Base-by-base conservation (phyloP, 257 asterid genomes). In the Jaltomata sinuosa region DNA sequence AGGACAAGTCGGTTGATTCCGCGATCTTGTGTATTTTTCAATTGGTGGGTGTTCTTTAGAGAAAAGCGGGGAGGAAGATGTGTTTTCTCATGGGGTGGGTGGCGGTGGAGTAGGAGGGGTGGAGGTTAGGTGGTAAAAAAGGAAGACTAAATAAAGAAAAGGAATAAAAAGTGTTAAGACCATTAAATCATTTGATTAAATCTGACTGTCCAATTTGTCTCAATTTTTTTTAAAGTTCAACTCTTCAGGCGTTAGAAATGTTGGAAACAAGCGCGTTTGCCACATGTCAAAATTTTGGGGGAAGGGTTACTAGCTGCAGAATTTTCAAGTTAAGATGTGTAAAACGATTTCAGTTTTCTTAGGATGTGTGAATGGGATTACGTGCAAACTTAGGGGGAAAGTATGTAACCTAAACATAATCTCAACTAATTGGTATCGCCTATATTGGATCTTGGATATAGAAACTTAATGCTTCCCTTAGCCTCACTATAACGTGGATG, bases 1-100 rank as follows among this genome's bases (percentile, higher is more conserved):
- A 88, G 91, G 15, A 93, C 32, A 1, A 96, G 89, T 36, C 92
- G 94, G 38, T 53, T 87, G 15, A 54, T 62, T 3, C 90, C 87
- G 0, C 92, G 92, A 16, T 62, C 52, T 21, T 64, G 42, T 31
- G 42, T 64, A 7, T 31, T 34, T 27, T 64, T 64, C 72, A 64
- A 18, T 7, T 64, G 72, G 72, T 12, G 69, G 21, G 4, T 64
- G 22, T 31, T 64, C 42, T 64, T 64, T 64, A 64, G 72, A 64
- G 72, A 64, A 15, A 64, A 64, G 22, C 31, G 72, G 12, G 72
- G 42, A 64, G 72, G 42, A 15, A 21, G 12, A 31, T 64, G 72
- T 64, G 72, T 64, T 64, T 15, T 64, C 22, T 32, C 27, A 1
- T 18, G 47, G 49, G 76, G 76, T 32, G 74, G 71, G 38, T 27